Evolutionary conservation across 345 rosid species (phyloP), one percentile per base, ranked within the genome.

Genomic region (Corymbia maculata): DNA sequence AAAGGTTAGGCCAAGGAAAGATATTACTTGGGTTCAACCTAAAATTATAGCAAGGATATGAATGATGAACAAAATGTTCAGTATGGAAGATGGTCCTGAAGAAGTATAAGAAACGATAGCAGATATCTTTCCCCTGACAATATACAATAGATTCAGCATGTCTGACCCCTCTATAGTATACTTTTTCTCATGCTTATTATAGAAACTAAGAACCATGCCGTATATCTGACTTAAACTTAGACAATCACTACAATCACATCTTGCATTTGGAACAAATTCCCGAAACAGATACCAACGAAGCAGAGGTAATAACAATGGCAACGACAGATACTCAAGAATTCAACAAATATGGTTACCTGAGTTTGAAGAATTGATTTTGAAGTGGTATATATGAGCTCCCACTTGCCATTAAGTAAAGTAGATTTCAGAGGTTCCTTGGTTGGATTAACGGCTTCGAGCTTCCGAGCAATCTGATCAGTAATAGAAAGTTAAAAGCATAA

Each of bases 381-480:
- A 52, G 99, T 97, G 24, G 99, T 97, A 88, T 95, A 96, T 85
- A 96, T 90, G 87, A 97, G 99, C 93, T 97, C 98, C 99, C 99
- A 96, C 91, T 97, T 96, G 49, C 99, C 98, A 94, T 94, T 90
- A 13, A 96, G 51, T 32, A 96, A 93, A 86, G 90, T 93, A 84
- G 99, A 96, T 30, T 96, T 97, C 52, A 97, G 88, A 45, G 98
- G 98, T 93, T 93, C 95, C 93, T 93, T 97, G 4, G 93, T 94
- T 19, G 96, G 98, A 91, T 89, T 96, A 44, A 92, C 97, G 26
- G 95, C 96, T 94, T 97, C 99, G 88, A 97, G 96, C 86, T 96
- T 91, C 55, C 95, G 94, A 1, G 96, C 98, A 90, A 96, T 90
- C 99, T 95, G 90, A 89, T 88, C 86, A 89, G 80, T 88, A 64